Evolutionary conservation across 2,329 filamentous ascomycete genomes (phyloP).

Genomic region (Colletotrichum eremochloae): DNA sequence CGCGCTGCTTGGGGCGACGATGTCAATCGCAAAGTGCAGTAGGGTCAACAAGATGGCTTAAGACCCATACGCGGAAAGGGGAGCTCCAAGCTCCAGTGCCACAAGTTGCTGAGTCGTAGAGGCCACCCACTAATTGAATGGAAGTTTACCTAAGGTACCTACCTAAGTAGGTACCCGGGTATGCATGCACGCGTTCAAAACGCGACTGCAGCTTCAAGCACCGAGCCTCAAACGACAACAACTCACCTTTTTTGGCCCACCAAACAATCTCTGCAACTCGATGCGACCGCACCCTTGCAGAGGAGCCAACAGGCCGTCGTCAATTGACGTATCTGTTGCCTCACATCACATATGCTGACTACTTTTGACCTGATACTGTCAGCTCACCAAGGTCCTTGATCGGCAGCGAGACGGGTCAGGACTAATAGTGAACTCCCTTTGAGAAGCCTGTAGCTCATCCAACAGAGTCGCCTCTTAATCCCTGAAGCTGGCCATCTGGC

Average conservation of each 20-base stretch:
- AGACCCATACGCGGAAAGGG: slow-evolving; percentile 18
- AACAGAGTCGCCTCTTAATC: background rate
- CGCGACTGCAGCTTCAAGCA: slow-evolving; percentile 30
- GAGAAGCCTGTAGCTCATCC: background rate
- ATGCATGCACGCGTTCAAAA: slow-evolving; percentile 30
- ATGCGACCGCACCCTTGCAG: background rate
- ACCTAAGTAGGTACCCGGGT: background rate
- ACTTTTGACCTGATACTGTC: background rate
- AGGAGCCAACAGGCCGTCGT: background rate
- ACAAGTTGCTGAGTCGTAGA: slow-evolving; percentile 24
- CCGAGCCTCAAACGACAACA: slow-evolving; percentile 26
- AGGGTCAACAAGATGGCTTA: slow-evolving; percentile 9
- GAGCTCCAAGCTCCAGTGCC: slow-evolving; percentile 23
- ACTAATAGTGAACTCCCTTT: slow-evolving; percentile 13
- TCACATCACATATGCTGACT: background rate
- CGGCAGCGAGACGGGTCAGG: background rate
- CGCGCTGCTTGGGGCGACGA: background rate
- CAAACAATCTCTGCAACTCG: slow-evolving; percentile 13
- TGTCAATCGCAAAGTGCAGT: background rate
- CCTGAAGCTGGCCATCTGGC: no score
- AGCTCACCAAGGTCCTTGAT: background rate
- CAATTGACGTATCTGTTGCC: slow-evolving; percentile 8
- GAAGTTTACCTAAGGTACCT: background rate
- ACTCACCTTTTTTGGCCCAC: slow-evolving; percentile 8
- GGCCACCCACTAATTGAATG: slow-evolving; percentile 22